Base-by-base conservation (phyloP, 768 basidiomycete species). In the Lentinula raphanica region DNA sequence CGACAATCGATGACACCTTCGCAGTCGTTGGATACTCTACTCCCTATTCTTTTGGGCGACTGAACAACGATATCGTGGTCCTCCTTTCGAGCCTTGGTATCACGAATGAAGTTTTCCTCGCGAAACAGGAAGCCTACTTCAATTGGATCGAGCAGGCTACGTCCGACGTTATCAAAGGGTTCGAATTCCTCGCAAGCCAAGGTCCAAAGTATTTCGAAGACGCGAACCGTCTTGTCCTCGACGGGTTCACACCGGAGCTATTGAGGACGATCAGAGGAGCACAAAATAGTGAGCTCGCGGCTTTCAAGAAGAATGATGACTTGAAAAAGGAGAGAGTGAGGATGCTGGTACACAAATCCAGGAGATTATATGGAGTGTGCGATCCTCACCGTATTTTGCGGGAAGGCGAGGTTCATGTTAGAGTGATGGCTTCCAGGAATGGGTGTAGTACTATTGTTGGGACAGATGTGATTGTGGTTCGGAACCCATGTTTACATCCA, bases 31-130 rank as follows among this genome's bases (percentile, higher is more conserved):
- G 80, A 31, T 74, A 82, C 63, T 87, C 87, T 2, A 76, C 73
- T 49, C 86, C 85, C 1, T 87, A 83, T 54, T 72, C 83, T 0
- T 88, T 85, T 61, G 85, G 82, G 0, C 77, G 86, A 5, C 72
- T 88, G 29, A 88, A 88, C 66, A 86, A 86, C 67, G 86, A 87
- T 55, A 79, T 87, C 64, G 82, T 87, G 17, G 81, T 83, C 31
- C 80, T 88, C 7, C 74, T 88, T 3, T 81, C 84, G 1, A 83
- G 84, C 56, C 79, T 88, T 5, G 86, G 86, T 0, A 72, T 87
- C 45, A 73, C 80, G 1, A 74, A 79, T 56, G 83, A 84, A 50
- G 76, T 72, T 6, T 65, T 88, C 2, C 66, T 83, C 5, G 69
- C 69, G 1, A 87, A 85, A 63, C 86, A 87, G 65, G 66, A 76